These are phyloP conservation scores for Debaryomyces udenii DNA, from an alignment of 1,139 yeast genomes.

Conservation along the genomic window DNA sequence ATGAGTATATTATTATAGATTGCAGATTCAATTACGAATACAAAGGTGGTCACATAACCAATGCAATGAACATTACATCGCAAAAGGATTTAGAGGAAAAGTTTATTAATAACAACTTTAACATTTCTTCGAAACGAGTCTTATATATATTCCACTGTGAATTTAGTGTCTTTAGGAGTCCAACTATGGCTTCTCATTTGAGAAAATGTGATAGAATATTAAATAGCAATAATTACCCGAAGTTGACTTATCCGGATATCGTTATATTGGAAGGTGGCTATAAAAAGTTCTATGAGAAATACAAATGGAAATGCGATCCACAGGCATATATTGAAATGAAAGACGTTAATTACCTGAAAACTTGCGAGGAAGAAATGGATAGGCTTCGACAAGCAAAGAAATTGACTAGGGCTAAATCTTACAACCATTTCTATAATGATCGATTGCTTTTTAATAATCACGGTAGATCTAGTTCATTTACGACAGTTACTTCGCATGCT, in stretches of 20 bases:
- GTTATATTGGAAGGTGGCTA: conserved; percentile 91
- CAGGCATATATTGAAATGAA: conserved; percentile 87
- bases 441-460: conserved; percentile 20
- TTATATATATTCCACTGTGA: conserved; percentile 91
- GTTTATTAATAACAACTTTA: conserved; percentile 29
- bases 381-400: conserved; percentile 65
- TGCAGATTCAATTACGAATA: conserved; percentile 93
- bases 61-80: conserved; percentile 77
- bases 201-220: conserved; percentile 78
- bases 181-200: conserved; percentile 84
- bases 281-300: conserved; percentile 66
- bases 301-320: conserved; percentile 63
- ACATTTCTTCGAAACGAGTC: conserved; percentile 8
- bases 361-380: conserved; percentile 74
- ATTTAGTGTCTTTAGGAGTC: conserved; percentile 90
- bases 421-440: conserved; percentile 25
- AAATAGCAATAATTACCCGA: conserved; percentile 78
- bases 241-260: conserved; percentile 82
- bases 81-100: conserved; percentile 65
- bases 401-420: conserved; percentile 43
- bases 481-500: conserved; percentile 36
- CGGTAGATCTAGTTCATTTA: conserved; percentile 33
- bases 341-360: conserved; percentile 63
- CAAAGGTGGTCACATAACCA: conserved; percentile 87
- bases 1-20: conserved; percentile 68